Conservation (phyloP, 129 eudicot genomes). For the Pseudognaphalium luteoalbum region DNA sequence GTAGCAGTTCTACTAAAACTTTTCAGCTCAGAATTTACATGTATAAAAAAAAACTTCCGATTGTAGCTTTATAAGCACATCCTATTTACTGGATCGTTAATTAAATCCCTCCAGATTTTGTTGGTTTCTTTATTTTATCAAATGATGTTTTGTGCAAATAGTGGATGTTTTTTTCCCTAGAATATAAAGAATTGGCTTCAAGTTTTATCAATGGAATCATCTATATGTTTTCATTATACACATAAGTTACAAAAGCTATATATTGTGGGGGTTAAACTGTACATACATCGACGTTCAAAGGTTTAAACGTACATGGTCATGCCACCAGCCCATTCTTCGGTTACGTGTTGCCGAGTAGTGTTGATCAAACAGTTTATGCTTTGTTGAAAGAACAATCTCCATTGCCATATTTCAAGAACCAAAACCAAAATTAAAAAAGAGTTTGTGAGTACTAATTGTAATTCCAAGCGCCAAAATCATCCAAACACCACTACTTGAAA, state of each 20-base stretch:
- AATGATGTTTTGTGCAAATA: neutral
- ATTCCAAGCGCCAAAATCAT: neutral
- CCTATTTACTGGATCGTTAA: constrained; percentile 3
- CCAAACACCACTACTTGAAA: neutral
- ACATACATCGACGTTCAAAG: neutral
- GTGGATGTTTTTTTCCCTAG: neutral
- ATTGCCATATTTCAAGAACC: neutral
- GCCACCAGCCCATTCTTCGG: neutral
- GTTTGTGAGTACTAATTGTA: neutral
- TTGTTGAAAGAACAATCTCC: neutral
- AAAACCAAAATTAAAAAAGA: neutral
- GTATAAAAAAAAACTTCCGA: neutral
- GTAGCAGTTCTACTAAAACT: constrained; percentile 27
- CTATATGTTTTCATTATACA: too few species aligned
- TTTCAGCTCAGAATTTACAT: constrained; percentile 25
- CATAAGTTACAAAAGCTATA: too few species aligned
- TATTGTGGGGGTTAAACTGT: too few species aligned
- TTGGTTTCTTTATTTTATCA: neutral
- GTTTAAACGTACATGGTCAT: neutral
- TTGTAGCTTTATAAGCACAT: constrained; percentile 26
- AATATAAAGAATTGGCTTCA: too few species aligned
- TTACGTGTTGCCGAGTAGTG: neutral
- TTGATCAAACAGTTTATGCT: neutral
- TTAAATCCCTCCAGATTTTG: neutral
- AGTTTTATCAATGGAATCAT: too few species aligned